A percentile compares a stretch with the other conserved stretches of the same genome.
phyloP scores from a whole-genome alignment of 345 rosid species.

The Lenwebbia sp. region DNA sequence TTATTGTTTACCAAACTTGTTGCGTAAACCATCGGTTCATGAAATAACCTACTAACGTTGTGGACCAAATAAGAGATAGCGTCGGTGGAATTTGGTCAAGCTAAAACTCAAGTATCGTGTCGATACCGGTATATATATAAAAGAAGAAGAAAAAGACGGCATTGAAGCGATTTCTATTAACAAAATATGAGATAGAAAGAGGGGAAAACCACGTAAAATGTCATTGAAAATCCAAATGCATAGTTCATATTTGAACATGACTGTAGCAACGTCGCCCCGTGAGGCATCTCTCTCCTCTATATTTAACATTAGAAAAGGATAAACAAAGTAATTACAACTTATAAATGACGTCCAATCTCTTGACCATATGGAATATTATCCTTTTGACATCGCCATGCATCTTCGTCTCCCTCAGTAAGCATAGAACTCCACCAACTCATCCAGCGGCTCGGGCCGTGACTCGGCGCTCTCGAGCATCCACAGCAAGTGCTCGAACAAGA shows the following conservation, averaged over 20 bases:
- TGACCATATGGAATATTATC: background rate
- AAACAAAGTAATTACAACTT: background rate
- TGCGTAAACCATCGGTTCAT: background rate
- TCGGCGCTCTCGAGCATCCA: slow-evolving; percentile 4
- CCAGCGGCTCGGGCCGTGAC: background rate
- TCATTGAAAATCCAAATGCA: too few species aligned
- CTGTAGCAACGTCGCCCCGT: too few species aligned
- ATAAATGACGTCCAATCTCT: background rate
- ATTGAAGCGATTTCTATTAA: background rate
- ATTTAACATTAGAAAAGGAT: background rate
- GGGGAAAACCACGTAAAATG: background rate
- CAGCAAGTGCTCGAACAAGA: slow-evolving; percentile 14
- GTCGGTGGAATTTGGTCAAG: background rate
- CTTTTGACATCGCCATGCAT: background rate
- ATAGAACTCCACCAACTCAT: slow-evolving; percentile 1
- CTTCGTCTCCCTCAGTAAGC: background rate
- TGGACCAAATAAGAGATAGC: background rate
- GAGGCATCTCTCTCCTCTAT: too few species aligned
- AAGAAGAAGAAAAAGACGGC: background rate
- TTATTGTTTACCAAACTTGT: too few species aligned
- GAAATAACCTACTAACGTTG: background rate
- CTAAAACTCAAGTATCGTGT: background rate
- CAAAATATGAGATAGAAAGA: background rate
- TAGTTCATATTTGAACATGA: too few species aligned
- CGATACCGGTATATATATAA: too few species aligned